Percentiles rank a stretch among this genome's conserved stretches.
Conservation (phyloP, 177 flowering plant genomes). For the Tripterygium wilfordii region DNA sequence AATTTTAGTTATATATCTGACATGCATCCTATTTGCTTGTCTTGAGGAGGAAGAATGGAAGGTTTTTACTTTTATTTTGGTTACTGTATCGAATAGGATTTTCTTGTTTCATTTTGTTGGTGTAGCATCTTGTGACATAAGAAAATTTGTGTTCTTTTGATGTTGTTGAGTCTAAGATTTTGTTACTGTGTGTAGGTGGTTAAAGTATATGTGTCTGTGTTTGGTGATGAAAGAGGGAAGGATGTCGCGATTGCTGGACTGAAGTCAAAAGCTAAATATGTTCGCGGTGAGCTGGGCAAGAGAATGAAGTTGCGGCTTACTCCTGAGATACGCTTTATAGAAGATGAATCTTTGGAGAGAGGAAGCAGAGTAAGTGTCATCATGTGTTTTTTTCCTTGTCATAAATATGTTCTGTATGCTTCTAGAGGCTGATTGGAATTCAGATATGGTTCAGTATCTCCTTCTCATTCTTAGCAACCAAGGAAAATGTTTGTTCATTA, state of each 20-base stretch:
- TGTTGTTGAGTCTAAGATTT: too few species aligned
- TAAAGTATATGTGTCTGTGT: slow-evolving; percentile 91
- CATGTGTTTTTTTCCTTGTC: neutral
- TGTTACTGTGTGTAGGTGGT: slow-evolving; percentile 57
- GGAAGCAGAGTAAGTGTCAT: slow-evolving; percentile 79
- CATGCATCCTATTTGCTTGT: too few species aligned
- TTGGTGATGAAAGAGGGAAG: slow-evolving; percentile 92
- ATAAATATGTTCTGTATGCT: neutral
- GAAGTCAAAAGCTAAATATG: slow-evolving; percentile 90
- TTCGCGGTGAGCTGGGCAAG: slow-evolving; percentile 73
- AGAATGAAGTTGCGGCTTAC: slow-evolving; percentile 92
- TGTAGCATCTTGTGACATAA: neutral
- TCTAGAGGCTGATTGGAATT: neutral
- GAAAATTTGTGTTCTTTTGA: neutral
- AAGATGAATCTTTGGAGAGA: slow-evolving; percentile 84
- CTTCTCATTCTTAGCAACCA: too few species aligned
- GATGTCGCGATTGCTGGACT: slow-evolving; percentile 86
- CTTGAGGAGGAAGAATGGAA: too few species aligned
- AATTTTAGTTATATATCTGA: too few species aligned
- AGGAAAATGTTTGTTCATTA: too few species aligned
- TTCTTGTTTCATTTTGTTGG: neutral
- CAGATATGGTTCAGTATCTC: too few species aligned
- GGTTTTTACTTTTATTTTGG: too few species aligned
- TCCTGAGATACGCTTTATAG: slow-evolving; percentile 88
- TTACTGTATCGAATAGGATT: too few species aligned